phyloP scores from a whole-genome alignment of 192 early-diverging fungal genomes.

The Phlyctochytrium bullatum region DNA sequence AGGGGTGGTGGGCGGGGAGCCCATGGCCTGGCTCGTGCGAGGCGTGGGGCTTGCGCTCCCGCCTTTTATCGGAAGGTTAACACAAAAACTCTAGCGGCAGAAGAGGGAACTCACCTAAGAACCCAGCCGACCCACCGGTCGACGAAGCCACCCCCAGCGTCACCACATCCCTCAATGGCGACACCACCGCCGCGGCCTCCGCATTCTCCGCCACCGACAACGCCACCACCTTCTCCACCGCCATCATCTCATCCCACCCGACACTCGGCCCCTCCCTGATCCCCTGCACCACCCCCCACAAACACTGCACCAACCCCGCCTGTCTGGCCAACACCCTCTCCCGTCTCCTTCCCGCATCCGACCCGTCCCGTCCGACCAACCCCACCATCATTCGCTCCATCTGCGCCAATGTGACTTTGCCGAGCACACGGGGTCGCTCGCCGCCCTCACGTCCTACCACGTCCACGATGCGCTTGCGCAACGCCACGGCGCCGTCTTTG shows the following conservation, averaged over 20 bases:
- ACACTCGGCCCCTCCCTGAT: neutral
- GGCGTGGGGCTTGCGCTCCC: no score
- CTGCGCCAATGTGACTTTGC: conserved; percentile 13
- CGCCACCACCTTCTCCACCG: neutral
- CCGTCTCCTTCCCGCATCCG: neutral
- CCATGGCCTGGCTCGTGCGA: no score
- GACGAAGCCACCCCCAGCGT: no score
- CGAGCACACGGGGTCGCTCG: conserved; percentile 10
- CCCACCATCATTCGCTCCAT: conserved; percentile 13
- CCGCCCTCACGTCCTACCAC: conserved; percentile 13
- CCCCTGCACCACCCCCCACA: neutral
- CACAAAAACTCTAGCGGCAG: no score
- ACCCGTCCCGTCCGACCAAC: neutral
- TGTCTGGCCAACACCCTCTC: neutral
- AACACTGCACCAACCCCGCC: neutral
- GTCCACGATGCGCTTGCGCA: conserved; percentile 19
- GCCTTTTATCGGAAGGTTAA: no score
- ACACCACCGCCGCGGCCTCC: neutral
- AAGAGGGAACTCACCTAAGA: no score
- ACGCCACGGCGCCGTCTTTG: conserved; percentile 19
- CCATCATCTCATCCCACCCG: neutral
- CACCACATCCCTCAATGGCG: neutral
- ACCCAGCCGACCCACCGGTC: no score
- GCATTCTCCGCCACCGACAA: neutral
- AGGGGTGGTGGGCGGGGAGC: no score